These are phyloP conservation scores for Candida sp. DNA, from an alignment of 1,139 yeast genomes.

Conservation along the genomic window DNA sequence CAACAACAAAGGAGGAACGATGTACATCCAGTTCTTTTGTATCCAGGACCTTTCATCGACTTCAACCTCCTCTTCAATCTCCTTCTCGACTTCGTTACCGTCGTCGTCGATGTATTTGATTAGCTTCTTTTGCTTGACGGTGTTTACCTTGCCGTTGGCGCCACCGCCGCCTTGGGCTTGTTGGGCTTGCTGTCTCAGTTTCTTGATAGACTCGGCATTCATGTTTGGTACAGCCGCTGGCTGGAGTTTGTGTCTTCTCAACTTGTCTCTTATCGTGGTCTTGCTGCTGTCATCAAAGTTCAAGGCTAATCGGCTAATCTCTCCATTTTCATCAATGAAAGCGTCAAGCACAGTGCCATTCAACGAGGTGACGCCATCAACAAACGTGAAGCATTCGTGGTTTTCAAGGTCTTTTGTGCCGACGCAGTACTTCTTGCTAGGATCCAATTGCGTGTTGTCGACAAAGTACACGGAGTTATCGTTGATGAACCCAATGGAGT, in stretches of 20 bases:
- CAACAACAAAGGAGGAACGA: conserved; percentile 46
- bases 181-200: conserved; percentile 12
- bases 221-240: conserved; percentile 32
- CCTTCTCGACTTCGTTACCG: conserved; percentile 29
- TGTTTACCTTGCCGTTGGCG: conserved; percentile 11
- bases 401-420: conserved; percentile 32
- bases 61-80: conserved; percentile 27
- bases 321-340: conserved; percentile 16
- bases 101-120: conserved; percentile 22
- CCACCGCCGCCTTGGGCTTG: conserved; percentile 1
- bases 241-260: conserved; percentile 10
- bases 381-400: conserved; percentile 36
- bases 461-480: conserved; percentile 12
- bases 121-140: conserved; percentile 11
- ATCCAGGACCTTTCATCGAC: conserved; percentile 50
- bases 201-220: conserved; percentile 22
- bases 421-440: conserved; percentile 25
- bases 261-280: conserved; percentile 6
- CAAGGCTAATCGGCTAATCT: conserved; percentile 19
- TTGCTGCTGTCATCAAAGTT: conserved; percentile 8
- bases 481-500: conserved; percentile 20
- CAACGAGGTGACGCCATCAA: conserved; percentile 10
- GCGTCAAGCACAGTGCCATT: conserved; percentile 18
- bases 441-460: conserved; percentile 4
- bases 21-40: conserved; percentile 59